Percentiles rank a stretch among this genome's conserved stretches.
Conservation (phyloP, 2,329 filamentous ascomycete species). For the Colletotrichum sp. region DNA sequence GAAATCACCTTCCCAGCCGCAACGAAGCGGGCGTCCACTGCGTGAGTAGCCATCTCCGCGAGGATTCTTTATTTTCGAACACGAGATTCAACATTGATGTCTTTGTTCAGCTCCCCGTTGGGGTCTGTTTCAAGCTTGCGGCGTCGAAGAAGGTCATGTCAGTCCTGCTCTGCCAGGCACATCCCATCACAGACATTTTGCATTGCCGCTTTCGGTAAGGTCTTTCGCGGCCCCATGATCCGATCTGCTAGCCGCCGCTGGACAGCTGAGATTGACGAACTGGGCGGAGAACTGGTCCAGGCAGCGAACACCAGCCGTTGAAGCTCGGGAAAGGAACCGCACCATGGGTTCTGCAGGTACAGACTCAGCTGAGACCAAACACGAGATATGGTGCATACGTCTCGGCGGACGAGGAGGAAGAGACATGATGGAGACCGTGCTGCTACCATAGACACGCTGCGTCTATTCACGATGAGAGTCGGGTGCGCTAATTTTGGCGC, state of each 20-base stretch:
- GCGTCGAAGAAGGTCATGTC: not conserved
- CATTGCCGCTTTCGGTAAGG: not conserved
- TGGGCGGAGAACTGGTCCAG: not conserved
- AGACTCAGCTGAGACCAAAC: not conserved
- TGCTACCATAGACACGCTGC: not conserved
- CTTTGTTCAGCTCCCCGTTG: not conserved
- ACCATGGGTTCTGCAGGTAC: not conserved
- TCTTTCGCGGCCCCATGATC: not conserved
- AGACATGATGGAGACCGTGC: not conserved
- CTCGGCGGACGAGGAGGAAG: not conserved
- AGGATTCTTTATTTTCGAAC: slow-evolving; percentile 6
- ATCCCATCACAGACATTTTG: not conserved
- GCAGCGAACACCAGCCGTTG: not conserved
- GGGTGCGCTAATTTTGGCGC: slow-evolving; percentile 19
- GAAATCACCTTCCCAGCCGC: not conserved
- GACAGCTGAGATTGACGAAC: not conserved
- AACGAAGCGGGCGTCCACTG: not conserved
- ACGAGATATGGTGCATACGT: not conserved
- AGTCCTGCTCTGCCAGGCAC: not conserved
- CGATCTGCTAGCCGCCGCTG: not conserved
- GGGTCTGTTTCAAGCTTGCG: not conserved
- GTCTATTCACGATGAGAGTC: not conserved
- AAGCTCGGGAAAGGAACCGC: not conserved
- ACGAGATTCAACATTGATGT: not conserved
- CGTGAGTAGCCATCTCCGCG: not conserved